Conservation (phyloP, 169 alveolate species). For the Eimeria falciformis region DNA sequence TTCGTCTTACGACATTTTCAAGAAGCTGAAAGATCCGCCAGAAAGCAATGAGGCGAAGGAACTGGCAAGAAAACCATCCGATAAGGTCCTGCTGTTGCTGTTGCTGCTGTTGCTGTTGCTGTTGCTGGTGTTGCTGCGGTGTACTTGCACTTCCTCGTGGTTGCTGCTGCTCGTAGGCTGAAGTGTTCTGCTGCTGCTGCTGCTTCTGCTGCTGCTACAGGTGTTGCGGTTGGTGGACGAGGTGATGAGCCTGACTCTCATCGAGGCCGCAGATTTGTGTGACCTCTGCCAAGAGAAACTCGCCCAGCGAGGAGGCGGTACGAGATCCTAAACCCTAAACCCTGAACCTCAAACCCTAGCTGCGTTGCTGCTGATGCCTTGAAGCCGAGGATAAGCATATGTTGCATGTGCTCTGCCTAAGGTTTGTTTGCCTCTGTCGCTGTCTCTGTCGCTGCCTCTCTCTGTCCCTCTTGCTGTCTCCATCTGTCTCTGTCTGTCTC, state of each 20-base stretch:
- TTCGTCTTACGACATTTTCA: conserved; percentile 74
- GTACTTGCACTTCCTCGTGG: not conserved
- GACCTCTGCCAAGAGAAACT: conserved; percentile 87
- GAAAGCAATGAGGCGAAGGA: not conserved
- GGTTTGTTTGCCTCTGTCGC: too few relatives aligned
- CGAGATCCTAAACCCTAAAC: not conserved
- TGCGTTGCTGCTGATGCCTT: not conserved
- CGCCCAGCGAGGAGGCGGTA: conserved; percentile 75
- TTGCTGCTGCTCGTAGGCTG: conserved; percentile 29
- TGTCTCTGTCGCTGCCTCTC: too few relatives aligned
- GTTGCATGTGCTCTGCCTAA: not conserved
- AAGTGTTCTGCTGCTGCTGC: conserved; percentile 22
- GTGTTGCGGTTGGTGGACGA: conserved; percentile 89
- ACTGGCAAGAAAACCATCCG: not conserved
- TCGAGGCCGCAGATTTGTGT: conserved; percentile 92
- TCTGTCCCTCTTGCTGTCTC: too few relatives aligned
- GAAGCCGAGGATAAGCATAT: too few relatives aligned
- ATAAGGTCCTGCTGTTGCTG: conserved; percentile 55
- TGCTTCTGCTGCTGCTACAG: conserved; percentile 73
- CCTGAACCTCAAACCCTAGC: not conserved
- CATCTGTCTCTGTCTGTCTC: too few relatives aligned
- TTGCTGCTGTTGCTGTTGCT: not conserved
- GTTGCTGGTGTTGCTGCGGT: not conserved
- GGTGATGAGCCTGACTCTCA: conserved; percentile 86
- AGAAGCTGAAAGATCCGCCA: conserved; percentile 72